Evolutionary conservation across 352 stramenopile genomes (phyloP), one percentile per base, ranked within the genome.

Genomic region (Pythium brachiatum): DNA sequence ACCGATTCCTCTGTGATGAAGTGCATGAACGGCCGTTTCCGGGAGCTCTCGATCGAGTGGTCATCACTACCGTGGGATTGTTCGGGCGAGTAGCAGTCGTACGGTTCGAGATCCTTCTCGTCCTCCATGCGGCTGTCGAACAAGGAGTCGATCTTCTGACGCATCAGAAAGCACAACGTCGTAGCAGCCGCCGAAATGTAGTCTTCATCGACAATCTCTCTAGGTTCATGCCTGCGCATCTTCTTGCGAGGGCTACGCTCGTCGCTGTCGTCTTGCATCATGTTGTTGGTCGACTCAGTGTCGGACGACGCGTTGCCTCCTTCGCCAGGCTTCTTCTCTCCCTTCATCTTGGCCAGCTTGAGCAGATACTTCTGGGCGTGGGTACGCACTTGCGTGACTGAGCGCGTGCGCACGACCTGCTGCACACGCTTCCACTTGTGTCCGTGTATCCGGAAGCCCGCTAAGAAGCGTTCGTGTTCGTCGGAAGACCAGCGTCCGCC

Each of bases 401-500:
- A 94, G n/a, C 87, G 77, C 31, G 84, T 93, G 64, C 85, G 83
- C 4, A 96, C 87, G 12, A 96, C 85, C 57, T 94, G 86, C 61
- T 96, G 87, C 51, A 96, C 87, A 34, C 87, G 85, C 69, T 96
- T 96, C 87, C 87, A 96, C 73, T 96, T 94, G 76, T 96, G 85
- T 21, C 87, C 87, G 48, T 94, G 84, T 62, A 93, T 85, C 57
- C 81, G 81, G 64, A 96, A 96, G 31, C 87, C 87, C 23, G 86
- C 78, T 9, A 96, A 64, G 59, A 96, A 96, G 3, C 87, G 85
- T 43, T 96, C 85, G 60, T 96, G 85, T 60, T 96, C 87, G 31
- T 96, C 86, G 0, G 81, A 81, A 1, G 82, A 93, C 87, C 87
- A 96, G 23, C 87, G 83, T 0, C 87, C 87, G 16, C 86, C 87